Base-by-base conservation (phyloP, 163 green algal genomes). In the Scenedesmus sp. region DNA sequence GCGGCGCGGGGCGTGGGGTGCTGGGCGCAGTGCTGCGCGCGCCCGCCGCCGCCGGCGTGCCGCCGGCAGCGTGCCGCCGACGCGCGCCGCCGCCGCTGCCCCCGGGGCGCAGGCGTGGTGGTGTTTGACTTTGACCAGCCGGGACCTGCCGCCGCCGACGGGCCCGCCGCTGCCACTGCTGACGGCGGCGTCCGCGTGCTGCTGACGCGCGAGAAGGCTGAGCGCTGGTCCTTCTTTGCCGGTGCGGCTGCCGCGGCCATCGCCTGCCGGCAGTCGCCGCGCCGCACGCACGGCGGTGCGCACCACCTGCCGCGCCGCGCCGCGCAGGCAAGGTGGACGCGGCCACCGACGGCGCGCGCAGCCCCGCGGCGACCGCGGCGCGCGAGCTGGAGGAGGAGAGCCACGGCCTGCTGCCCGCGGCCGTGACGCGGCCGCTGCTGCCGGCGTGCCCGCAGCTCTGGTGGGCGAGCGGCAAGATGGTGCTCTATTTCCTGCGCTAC, bases 311-410 rank as follows among this genome's bases (percentile, higher is more conserved):
- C 17, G n/a, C 13, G 28, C 60, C 47, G 11, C 31, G 22, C 47
- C 22, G 58, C 44, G 63, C 51, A 50, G 69, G 69, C 54, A 77
- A 77, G 33, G 9, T 66, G 0, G 54, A 80, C 17, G 7, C 15
- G 5, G n/a, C 3, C 0, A 1, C 29, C 2, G 48, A 67, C 24
- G 17, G 17, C 17, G 4, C 20, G 44, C 22, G 26, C 0, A 13
- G 13, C 0, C 50, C 74, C 22, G 34, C 28, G 13, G 11, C 33
- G n/a, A 81, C 74, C 48, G 74, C 74, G 44, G 60, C 74, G 28
- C 36, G 74, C 3, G 74, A 81, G 74, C 26, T 74, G 4, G 74
- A 81, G 24, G 74, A 81, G 24, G 74, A 81, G 62, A 47, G 62
- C 1, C 74, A 81, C 20, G 74, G 74, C 15, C 62, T 81, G 17